Percentiles rank a stretch among this genome's conserved stretches.
Conservation (phyloP, 805 yeast species). For the Lachancea kluyveri region DNA sequence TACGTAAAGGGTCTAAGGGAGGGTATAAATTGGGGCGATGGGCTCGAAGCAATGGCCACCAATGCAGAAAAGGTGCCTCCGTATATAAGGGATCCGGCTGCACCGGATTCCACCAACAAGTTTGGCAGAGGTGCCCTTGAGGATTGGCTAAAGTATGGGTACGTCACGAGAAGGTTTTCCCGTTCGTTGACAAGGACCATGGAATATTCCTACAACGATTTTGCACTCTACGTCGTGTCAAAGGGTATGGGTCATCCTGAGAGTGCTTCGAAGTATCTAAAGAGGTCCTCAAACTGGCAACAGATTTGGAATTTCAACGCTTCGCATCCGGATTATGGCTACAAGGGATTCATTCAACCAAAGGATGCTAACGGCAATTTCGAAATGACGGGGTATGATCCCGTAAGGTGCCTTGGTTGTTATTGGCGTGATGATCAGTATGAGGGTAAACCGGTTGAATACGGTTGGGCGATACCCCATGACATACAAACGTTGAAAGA, state of each 20-base stretch:
- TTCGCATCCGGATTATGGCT: constrained; percentile 13
- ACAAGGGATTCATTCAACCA: constrained; percentile 33
- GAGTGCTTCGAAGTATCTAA: constrained; percentile 25
- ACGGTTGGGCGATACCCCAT: constrained; percentile 34
- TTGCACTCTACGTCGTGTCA: constrained; percentile 31
- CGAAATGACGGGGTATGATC: constrained; percentile 24
- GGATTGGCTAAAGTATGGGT: constrained; percentile 32
- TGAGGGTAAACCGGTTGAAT: constrained; percentile 32
- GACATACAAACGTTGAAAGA: constrained; percentile 27
- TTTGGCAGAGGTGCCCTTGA: constrained; percentile 34
- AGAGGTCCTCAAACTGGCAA: constrained; percentile 33
- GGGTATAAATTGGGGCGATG: constrained; percentile 28
- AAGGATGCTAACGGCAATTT: constrained; percentile 27
- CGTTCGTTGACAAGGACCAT: constrained; percentile 33
- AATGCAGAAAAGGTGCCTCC: constrained; percentile 34
- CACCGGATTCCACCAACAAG: constrained; percentile 28
- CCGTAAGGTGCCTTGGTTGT: constrained; percentile 31
- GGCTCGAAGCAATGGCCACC: constrained; percentile 30
- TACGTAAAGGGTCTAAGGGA: constrained; percentile 24
- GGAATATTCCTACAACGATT: constrained; percentile 35
- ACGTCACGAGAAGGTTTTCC: constrained; percentile 29
- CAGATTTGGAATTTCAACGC: constrained; percentile 32
- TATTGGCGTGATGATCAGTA: constrained; percentile 33
- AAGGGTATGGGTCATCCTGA: constrained; percentile 22
- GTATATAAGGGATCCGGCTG: constrained; percentile 23